These are phyloP conservation scores for Zymoseptoria brevis DNA, from an alignment of 2,329 filamentous ascomycete genomes.

Conservation along the genomic window DNA sequence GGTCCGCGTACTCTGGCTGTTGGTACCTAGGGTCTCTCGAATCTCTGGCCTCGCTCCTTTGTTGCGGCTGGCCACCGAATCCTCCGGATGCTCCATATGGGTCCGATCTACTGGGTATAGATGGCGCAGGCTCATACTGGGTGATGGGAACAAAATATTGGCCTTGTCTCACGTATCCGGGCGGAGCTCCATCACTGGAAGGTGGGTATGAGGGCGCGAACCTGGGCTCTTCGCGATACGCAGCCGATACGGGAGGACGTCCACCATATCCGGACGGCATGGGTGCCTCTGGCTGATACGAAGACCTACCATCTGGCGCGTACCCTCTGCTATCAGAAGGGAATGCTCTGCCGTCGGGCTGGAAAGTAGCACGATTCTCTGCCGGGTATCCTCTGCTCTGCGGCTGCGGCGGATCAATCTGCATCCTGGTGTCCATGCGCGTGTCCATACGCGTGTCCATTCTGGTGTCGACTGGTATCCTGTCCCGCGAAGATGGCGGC, in stretches of 20 bases:
- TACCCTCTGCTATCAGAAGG: conserved; percentile 18
- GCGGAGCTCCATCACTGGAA: conserved; percentile 24
- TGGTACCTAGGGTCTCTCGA: conserved; percentile 22
- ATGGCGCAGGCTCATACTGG: conserved; percentile 19
- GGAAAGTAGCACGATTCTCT: conserved; percentile 17
- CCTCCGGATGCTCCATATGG: conserved; percentile 15
- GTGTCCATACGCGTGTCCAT: conserved; percentile 14
- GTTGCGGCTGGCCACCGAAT: conserved; percentile 18
- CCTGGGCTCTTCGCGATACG: conserved; percentile 25
- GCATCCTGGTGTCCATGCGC: conserved; percentile 14
- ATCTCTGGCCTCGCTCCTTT: conserved; percentile 16
- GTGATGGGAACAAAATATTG: conserved; percentile 29
- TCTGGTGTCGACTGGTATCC: conserved; percentile 20
- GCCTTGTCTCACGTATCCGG: conserved; percentile 29
- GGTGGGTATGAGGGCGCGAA: conserved; percentile 24
- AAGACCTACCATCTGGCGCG: conserved; percentile 19
- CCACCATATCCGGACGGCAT: conserved; percentile 19
- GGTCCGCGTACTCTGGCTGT: conserved; percentile 25
- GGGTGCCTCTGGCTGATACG: conserved; percentile 19
- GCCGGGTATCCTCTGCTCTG: conserved; percentile 17
- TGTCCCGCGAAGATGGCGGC: conserved; percentile 15
- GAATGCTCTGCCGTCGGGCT: conserved; percentile 19
- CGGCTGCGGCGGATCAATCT: conserved; percentile 23
- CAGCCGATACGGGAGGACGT: conserved; percentile 19
- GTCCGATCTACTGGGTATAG: conserved; percentile 21